phyloP scores from a whole-genome alignment of 1,139 yeast genomes.

The Taphrina wiesneri region DNA sequence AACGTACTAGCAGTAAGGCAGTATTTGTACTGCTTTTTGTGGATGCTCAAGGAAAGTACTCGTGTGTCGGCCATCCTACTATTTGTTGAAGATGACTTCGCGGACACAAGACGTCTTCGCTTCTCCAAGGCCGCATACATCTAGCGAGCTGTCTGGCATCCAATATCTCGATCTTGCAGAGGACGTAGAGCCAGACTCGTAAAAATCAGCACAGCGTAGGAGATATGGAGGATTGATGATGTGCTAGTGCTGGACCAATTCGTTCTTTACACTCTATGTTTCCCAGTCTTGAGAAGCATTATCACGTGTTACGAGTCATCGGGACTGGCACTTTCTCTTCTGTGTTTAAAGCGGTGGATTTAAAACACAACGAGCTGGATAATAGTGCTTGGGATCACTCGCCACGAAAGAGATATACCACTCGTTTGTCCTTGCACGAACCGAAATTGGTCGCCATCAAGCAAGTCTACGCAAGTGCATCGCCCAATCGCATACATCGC shows the following conservation, averaged over 20 bases:
- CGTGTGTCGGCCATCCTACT: too few species aligned
- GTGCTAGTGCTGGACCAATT: constrained; percentile 5
- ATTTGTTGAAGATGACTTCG: too few species aligned
- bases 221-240: background rate
- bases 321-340: constrained; percentile 36
- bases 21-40: too few species aligned
- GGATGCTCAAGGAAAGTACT: too few species aligned
- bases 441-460: constrained; percentile 35
- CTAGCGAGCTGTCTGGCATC: background rate
- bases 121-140: background rate
- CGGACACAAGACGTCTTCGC: too few species aligned
- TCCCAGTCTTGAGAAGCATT: constrained; percentile 33
- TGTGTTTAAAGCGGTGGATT: constrained; percentile 35
- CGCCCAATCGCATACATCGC: constrained; percentile 29
- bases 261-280: constrained; percentile 6
- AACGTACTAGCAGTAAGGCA: too few species aligned
- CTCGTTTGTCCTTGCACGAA: background rate
- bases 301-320: constrained; percentile 33
- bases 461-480: constrained; percentile 35
- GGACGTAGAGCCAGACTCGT: constrained; percentile 9
- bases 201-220: too few species aligned
- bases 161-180: constrained; percentile 2
- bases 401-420: background rate
- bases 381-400: constrained; percentile 28
- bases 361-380: constrained; percentile 9